phyloP scores from a whole-genome alignment of 2,329 filamentous ascomycete genomes.

The Cladorrhinum sp. region DNA sequence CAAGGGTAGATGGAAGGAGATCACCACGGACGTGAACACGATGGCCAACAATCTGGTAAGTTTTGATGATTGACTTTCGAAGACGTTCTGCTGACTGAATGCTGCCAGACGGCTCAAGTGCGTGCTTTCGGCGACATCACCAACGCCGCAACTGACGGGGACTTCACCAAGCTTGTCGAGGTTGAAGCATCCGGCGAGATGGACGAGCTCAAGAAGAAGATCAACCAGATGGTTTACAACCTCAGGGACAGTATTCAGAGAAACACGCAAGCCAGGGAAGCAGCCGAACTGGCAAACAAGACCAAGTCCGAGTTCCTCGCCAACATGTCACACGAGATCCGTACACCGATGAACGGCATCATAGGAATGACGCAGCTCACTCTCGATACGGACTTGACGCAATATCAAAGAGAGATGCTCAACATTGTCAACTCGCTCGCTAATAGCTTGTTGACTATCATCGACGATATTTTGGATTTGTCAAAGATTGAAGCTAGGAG shows the following conservation, averaged over 20 bases:
- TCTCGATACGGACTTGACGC: conserved; percentile 88
- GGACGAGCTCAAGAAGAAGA: conserved; percentile 98
- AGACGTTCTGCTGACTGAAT: conserved; percentile 32
- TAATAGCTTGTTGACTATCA: conserved; percentile 94
- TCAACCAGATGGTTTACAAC: conserved; percentile 99
- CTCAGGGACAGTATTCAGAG: conserved; percentile 92
- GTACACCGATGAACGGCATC: conserved; percentile 96
- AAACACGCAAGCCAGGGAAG: conserved; percentile 92
- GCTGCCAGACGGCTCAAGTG: conserved; percentile 85
- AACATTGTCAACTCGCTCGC: conserved; percentile 97
- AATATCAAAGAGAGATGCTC: conserved; percentile 96
- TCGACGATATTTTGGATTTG: conserved; percentile 76
- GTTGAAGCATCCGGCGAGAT: conserved; percentile 98
- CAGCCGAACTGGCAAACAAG: conserved; percentile 93
- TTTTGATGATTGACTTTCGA: conserved; percentile 3
- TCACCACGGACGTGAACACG: conserved; percentile 93
- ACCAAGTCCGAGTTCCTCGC: conserved; percentile 98
- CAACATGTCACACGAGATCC: conserved; percentile 98
- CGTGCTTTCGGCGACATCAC: conserved; percentile 97
- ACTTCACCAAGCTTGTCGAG: conserved; percentile 95
- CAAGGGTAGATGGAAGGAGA: conserved; percentile 95
- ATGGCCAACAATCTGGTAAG: conserved; percentile 69
- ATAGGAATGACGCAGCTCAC: conserved; percentile 98
- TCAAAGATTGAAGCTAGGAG: conserved; percentile 89
- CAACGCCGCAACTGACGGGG: conserved; percentile 93